Percentiles rank a stretch among this genome's conserved stretches.
Evolutionary conservation across 169 alveolate species (phyloP).

Genomic region (Eimeria falciformis): DNA sequence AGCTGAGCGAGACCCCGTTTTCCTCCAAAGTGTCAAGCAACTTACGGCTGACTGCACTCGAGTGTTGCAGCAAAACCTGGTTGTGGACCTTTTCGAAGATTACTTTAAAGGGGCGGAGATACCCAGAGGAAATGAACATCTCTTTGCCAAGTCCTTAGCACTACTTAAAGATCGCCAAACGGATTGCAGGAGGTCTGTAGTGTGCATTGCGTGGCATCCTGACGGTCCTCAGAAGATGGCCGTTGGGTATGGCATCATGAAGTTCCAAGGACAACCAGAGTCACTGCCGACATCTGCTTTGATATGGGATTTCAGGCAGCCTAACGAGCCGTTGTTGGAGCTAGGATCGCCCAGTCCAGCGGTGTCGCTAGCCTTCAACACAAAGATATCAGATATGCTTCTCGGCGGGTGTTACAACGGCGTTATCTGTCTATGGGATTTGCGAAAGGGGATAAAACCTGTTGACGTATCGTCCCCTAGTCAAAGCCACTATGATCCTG

Average conservation of each 20-base stretch:
- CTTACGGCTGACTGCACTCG: constrained; percentile 86
- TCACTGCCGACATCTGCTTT: constrained; percentile 91
- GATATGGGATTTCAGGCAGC: constrained; percentile 93
- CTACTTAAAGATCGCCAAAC: constrained; percentile 84
- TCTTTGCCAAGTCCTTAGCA: constrained; percentile 47
- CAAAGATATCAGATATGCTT: constrained; percentile 89
- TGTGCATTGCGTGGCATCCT: constrained; percentile 94
- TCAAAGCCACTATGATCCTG: constrained; percentile 94
- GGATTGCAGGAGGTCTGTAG: constrained; percentile 88
- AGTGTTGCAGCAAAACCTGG: constrained; percentile 90
- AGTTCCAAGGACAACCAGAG: constrained; percentile 93
- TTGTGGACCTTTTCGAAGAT: constrained; percentile 93
- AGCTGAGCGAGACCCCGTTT: constrained; percentile 89
- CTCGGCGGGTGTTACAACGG: constrained; percentile 95
- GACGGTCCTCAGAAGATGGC: constrained; percentile 91
- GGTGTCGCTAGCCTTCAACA: constrained; percentile 89
- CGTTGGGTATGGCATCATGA: constrained; percentile 90
- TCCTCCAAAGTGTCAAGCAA: constrained; percentile 89
- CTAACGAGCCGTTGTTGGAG: constrained; percentile 88
- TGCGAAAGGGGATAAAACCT: constrained; percentile 88
- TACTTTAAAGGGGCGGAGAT: constrained; percentile 86
- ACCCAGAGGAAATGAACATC: constrained; percentile 45
- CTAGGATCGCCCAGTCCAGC: constrained; percentile 81
- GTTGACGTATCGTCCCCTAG: constrained; percentile 88
- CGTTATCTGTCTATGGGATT: constrained; percentile 90